phyloP scores from a whole-genome alignment of 2,329 filamentous ascomycete genomes.

The Hymenoscyphus scutula region DNA sequence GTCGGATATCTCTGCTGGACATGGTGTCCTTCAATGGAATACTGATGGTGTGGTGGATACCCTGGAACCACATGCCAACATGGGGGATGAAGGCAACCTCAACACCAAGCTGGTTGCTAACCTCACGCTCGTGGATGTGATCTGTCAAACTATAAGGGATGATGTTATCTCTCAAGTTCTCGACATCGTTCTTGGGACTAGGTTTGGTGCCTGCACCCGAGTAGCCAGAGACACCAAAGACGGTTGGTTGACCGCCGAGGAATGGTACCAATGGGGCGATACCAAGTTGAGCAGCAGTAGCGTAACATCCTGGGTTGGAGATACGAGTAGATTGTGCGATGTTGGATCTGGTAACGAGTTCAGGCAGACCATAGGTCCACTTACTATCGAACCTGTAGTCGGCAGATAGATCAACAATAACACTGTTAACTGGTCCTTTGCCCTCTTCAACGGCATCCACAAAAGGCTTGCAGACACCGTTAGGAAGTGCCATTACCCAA shows the following conservation, averaged over 20 bases:
- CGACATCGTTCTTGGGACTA: conserved; percentile 87
- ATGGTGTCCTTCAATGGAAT: conserved; percentile 84
- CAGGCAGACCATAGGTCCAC: conserved; percentile 90
- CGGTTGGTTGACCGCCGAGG: conserved; percentile 73
- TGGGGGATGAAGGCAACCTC: conserved; percentile 86
- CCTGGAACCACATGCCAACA: conserved; percentile 95
- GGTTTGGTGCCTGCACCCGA: conserved; percentile 94
- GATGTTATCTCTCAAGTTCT: conserved; percentile 79
- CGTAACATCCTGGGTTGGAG: conserved; percentile 91
- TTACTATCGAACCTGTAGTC: conserved; percentile 86
- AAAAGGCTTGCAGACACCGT: conserved; percentile 90
- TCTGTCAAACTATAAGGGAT: conserved; percentile 89
- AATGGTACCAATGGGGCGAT: conserved; percentile 77
- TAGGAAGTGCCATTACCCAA: conserved; percentile 97
- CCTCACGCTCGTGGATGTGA: conserved; percentile 93
- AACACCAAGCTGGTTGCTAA: conserved; percentile 72
- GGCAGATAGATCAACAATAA: conserved; percentile 93
- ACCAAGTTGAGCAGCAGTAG: conserved; percentile 86
- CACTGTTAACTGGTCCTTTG: conserved; percentile 58
- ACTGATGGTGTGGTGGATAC: conserved; percentile 88
- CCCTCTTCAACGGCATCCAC: conserved; percentile 82
- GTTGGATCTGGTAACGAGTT: conserved; percentile 72
- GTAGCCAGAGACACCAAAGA: conserved; percentile 92
- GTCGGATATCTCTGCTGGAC: conserved; percentile 86
- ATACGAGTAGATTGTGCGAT: conserved; percentile 81